Percentiles rank a stretch among this genome's conserved stretches.
Evolutionary conservation across 2,329 filamentous ascomycete species (phyloP).

Genomic region (Aspergillus tubingensis): DNA sequence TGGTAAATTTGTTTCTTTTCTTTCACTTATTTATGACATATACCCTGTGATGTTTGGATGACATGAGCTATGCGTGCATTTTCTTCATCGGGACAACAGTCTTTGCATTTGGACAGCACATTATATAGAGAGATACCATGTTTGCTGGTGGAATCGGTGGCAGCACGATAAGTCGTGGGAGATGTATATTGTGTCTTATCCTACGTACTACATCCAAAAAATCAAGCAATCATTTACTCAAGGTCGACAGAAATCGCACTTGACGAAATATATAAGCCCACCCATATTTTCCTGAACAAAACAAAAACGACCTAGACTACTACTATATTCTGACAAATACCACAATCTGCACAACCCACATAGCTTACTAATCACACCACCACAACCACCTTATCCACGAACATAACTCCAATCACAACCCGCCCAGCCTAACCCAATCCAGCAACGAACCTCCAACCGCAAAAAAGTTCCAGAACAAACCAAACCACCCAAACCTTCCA

Average conservation of each 20-base stretch:
- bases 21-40: conserved; percentile 21
- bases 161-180: too few relatives aligned
- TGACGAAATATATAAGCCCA: too few relatives aligned
- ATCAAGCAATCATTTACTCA: too few relatives aligned
- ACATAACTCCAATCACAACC: not conserved
- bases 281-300: too few relatives aligned
- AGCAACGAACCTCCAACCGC: not conserved
- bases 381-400: not conserved
- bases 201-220: too few relatives aligned
- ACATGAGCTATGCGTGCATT: not conserved
- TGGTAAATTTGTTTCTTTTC: conserved; percentile 63
- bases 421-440: not conserved
- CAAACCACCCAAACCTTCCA: not conserved
- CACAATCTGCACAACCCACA: too few relatives aligned
- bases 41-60: conserved; percentile 18
- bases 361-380: not conserved
- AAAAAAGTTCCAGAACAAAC: conserved; percentile 8
- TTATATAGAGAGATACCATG: conserved; percentile 21
- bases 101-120: conserved; percentile 9
- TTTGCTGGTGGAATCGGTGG: not conserved
- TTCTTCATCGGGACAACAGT: not conserved
- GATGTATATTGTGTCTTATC: not conserved
- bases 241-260: too few relatives aligned
- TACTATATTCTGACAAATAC: too few relatives aligned
- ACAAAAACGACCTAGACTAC: too few relatives aligned